Base-by-base conservation (phyloP, 805 yeast genomes). In the Yamadazyma kitorensis region DNA sequence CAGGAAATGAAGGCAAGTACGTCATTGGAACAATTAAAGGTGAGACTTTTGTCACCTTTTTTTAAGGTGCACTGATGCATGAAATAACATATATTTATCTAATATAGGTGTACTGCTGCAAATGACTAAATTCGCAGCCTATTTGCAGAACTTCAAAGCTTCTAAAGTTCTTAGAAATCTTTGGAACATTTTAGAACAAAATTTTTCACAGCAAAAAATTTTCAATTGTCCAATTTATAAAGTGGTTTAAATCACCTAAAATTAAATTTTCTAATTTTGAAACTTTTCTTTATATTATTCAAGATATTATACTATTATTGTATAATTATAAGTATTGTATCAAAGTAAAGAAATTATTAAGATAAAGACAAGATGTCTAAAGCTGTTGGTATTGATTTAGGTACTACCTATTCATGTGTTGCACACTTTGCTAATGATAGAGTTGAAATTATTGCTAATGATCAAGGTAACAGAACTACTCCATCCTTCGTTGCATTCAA, bases 401-500 rank as follows among this genome's bases (percentile, higher is more conserved):
- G 89, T 72, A 82, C 89, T 43, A 87, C 95, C 45, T 88, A 87
- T 73, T 87, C 96, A 33, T 88, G 96, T 80, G 96, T 88, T 47
- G 96, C 96, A 53, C 95, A 87, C 63, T 87, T 88, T 71, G 74
- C 88, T 54, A 85, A 86, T 58, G 94, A 89, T 53, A 76, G 86
- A 64, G 97, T 89, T 37, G 97, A 89, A 70, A 89, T 89, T 65
- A 86, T 89, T 64, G 96, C 97, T 54, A 89, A 89, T 64, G 97
- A 89, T 68, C 97, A 89, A 76, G 97, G 97, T 81, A 89, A 88
- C 80, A 86, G 97, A 77, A 88, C 91, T 41, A 89, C 97, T 37
- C 96, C 97, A 41, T 89, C 96, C 23, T 89, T 84, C 64, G 97
- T 89, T 43, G 96, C 96, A 29, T 88, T 88, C 76, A 86, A 95